Percentiles rank a stretch among this genome's conserved stretches.
Evolutionary conservation across 352 stramenopile genomes (phyloP).

Genomic region (Paralagenidium karlingii): DNA sequence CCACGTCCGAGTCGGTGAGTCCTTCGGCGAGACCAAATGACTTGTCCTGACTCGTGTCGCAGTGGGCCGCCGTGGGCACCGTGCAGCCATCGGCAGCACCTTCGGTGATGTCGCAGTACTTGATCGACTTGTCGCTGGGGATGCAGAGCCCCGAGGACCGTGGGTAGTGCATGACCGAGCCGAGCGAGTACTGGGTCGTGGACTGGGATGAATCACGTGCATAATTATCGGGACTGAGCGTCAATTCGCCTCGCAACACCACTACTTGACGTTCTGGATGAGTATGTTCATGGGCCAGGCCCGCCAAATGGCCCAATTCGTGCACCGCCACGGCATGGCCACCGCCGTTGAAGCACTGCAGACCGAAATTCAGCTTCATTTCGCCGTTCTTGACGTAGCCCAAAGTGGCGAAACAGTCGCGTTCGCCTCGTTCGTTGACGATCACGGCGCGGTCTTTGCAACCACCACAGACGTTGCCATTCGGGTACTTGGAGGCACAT

Average conservation of each 20-base stretch:
- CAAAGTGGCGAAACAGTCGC: constrained; percentile 26
- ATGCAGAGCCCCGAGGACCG: constrained; percentile 25
- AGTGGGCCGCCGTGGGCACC: constrained; percentile 7
- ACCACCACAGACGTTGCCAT: constrained; percentile 17
- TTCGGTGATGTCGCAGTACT: neutral
- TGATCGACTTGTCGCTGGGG: constrained; percentile 9
- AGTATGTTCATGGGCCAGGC: constrained; percentile 31
- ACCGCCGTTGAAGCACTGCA: constrained; percentile 22
- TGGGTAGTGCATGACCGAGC: constrained; percentile 33
- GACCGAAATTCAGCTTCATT: constrained; percentile 32
- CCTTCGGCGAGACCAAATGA: constrained; percentile 5
- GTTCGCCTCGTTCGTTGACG: constrained; percentile 9
- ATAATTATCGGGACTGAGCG: constrained; percentile 36
- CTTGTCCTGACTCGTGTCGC: constrained; percentile 9
- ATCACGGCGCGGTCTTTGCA: constrained; percentile 24
- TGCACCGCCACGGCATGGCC: constrained; percentile 22
- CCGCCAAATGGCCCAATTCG: constrained; percentile 25
- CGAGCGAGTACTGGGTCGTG: constrained; percentile 17
- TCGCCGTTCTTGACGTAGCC: constrained; percentile 19
- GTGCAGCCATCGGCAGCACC: constrained; percentile 10
- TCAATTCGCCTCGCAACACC: constrained; percentile 22
- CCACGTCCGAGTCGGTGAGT: constrained; percentile 6
- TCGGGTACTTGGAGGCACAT: constrained; percentile 10
- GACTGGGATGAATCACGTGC: constrained; percentile 13
- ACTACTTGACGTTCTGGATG: constrained; percentile 26